Evolutionary conservation across 495 filamentous ascomycete genomes (phyloP).

Genomic region (Neurospora sp.): DNA sequence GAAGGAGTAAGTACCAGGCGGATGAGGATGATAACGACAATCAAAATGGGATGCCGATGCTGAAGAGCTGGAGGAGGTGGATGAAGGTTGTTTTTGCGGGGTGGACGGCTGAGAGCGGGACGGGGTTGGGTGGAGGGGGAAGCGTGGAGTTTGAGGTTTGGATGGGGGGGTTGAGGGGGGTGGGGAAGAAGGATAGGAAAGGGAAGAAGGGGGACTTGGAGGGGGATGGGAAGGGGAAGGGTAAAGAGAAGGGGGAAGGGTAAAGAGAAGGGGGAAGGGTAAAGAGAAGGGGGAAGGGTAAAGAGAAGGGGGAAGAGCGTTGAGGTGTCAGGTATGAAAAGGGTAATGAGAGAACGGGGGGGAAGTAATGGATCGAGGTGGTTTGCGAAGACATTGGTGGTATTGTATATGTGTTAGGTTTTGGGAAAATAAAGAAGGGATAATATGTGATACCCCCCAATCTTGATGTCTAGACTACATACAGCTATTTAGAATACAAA

Average conservation of each 20-base stretch:
- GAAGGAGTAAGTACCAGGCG: slow-evolving; percentile 10
- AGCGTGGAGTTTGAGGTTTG: slow-evolving; percentile 49
- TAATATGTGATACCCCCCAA: not conserved
- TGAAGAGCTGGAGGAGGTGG: slow-evolving; percentile 45
- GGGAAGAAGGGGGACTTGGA: slow-evolving; percentile 1
- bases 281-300: too few species aligned
- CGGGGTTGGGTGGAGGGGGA: slow-evolving; percentile 24
- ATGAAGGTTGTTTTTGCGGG: slow-evolving; percentile 76
- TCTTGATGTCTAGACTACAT: not conserved
- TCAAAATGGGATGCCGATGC: slow-evolving; percentile 17
- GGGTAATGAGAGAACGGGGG: not conserved
- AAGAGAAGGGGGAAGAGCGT: not conserved
- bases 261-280: not conserved
- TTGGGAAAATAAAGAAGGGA: not conserved
- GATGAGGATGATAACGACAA: slow-evolving; percentile 18
- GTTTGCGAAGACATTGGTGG: not conserved
- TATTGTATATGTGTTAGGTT: not conserved
- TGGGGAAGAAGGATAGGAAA: slow-evolving; percentile 17
- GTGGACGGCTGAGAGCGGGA: slow-evolving; percentile 45
- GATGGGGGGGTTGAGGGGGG: slow-evolving; percentile 40
- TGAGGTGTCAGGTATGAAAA: not conserved
- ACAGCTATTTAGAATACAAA: not conserved
- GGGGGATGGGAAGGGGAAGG: not conserved
- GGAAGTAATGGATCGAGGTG: slow-evolving; percentile 2
- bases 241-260: too few species aligned